Base-by-base conservation (phyloP, 352 stramenopile species). In the Aphanomyces euteiches region DNA sequence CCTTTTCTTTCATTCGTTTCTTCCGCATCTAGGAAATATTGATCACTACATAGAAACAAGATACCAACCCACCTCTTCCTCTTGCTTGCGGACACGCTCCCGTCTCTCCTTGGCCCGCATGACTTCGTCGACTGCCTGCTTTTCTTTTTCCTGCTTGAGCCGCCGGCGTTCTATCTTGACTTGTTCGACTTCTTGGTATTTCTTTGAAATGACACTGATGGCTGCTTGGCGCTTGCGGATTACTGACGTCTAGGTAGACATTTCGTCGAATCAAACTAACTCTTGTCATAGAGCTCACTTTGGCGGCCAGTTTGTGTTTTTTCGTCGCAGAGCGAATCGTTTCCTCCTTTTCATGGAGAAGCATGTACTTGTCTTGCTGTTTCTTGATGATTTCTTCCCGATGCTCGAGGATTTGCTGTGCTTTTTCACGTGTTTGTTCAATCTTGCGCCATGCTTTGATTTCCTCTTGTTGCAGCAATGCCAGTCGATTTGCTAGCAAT, bases 401-500 rank as follows among this genome's bases (percentile, higher is more conserved):
- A 60, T 88, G 77, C 7, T 87, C 76, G 36, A 90, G 75, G 15
- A 93, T 85, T 71, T 90, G 80, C 59, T 90, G 75, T 13, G 85
- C 85, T 10, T 80, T 78, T 53, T 90, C 83, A 56, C 90, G 85
- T 0, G 85, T 93, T 74, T 90, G 82, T 41, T 80, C 77, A 21
- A 91, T 93, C 68, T 90, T 93, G 54, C 90, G 87, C 85, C 83
- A 91, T 34, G 83, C 85, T 57, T 87, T 88, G 0, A 76, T 77
- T 48, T 92, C 85, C 73, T 92, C 84, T 70, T 87, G 83, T 80
- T 90, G 61, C 3, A 92, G 74, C 38, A 92, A 77, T 0, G 75
- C 60, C 43, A 92, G 85, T 28, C 84, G 78, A 69, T 92, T 92
- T 64, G 89, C 82, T 3, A 92, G 77, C 10, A 92, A 68, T 66